A percentile compares a stretch with the other conserved stretches of the same genome.
phyloP scores from a whole-genome alignment of 306 rosid species.

The Inga laurina region DNA sequence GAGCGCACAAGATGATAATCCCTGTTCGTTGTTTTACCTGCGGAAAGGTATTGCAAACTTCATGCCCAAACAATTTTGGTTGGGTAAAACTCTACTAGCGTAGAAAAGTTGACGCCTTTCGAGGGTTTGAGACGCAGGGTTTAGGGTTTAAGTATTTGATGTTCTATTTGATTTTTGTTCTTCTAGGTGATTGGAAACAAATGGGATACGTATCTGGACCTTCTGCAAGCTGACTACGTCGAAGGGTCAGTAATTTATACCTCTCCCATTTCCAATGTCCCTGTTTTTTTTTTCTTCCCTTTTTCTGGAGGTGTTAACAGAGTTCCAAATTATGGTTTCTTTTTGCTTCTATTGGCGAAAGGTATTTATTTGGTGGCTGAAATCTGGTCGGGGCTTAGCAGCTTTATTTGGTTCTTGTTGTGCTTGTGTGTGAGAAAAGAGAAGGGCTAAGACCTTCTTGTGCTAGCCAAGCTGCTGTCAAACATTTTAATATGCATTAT shows the following conservation, averaged over 20 bases:
- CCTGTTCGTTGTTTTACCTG: slow-evolving; percentile 93
- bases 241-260: slow-evolving; percentile 68
- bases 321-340: neutral
- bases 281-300: neutral
- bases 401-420: neutral
- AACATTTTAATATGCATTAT: neutral
- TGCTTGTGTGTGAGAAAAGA: neutral
- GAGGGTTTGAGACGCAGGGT: neutral
- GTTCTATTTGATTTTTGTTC: neutral
- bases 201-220: slow-evolving; percentile 91
- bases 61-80: neutral
- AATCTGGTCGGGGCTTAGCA: neutral
- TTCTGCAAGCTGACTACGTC: slow-evolving; percentile 81
- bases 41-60: slow-evolving; percentile 55
- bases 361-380: neutral
- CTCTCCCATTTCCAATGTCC: neutral
- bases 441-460: neutral
- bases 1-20: slow-evolving; percentile 56
- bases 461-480: neutral
- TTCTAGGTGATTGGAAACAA: slow-evolving; percentile 90
- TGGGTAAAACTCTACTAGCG: neutral
- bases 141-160: slow-evolving; percentile 30
- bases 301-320: neutral
- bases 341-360: neutral
- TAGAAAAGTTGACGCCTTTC: neutral